These are phyloP conservation scores for Fagus crenata DNA, from an alignment of 306 rosid genomes.

Conservation along the genomic window DNA sequence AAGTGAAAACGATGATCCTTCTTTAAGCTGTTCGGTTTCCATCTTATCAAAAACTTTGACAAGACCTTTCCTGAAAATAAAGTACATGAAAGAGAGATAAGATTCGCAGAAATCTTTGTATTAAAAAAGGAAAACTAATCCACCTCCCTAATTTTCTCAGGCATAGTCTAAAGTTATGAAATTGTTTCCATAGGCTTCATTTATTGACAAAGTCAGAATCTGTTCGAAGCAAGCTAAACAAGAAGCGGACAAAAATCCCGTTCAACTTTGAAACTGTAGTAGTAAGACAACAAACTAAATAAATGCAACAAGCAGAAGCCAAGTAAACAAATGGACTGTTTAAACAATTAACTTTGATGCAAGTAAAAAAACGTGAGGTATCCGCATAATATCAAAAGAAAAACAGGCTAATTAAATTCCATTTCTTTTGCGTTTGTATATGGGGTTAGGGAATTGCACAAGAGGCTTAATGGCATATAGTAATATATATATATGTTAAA, in stretches of 20 bases:
- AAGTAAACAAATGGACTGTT: background rate
- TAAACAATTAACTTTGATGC: background rate
- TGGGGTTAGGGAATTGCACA: background rate
- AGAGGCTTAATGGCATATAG: background rate
- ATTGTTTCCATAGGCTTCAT: background rate
- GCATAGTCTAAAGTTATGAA: background rate
- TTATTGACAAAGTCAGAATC: background rate
- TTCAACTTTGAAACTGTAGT: background rate
- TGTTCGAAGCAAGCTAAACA: background rate
- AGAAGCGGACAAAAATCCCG: background rate
- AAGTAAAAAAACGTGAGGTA: background rate
- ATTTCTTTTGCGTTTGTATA: background rate
- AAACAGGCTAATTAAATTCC: background rate
- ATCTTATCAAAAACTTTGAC: constrained; percentile 73
- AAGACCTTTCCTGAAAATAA: constrained; percentile 72
- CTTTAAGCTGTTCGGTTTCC: constrained; percentile 59
- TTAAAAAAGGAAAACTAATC: background rate
- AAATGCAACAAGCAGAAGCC: background rate
- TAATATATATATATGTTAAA: background rate
- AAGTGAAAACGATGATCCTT: constrained; percentile 52
- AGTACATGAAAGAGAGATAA: constrained; percentile 22
- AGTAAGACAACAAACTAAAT: background rate
- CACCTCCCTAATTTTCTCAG: background rate
- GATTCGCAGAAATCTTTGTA: background rate
- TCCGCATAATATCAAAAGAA: background rate